Evolutionary conservation across 345 rosid genomes (phyloP).

Genomic region (Camelina neglecta): DNA sequence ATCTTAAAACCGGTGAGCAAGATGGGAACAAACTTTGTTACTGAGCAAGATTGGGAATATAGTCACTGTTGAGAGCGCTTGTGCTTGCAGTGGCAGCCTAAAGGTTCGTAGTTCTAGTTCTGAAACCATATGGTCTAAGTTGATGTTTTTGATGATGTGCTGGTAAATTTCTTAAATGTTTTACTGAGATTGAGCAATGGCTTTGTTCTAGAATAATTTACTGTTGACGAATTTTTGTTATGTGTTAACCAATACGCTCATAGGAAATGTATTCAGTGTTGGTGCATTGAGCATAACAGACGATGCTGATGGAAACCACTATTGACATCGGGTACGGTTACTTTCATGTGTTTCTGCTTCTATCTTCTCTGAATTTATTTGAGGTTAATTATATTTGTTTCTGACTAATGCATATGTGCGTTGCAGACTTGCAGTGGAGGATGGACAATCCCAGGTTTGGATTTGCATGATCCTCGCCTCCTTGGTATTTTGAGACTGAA

Average conservation of each 20-base stretch:
- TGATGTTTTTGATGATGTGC: background rate
- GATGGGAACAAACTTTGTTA: too few species aligned
- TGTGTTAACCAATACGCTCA: conserved; percentile 67
- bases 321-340: conserved; percentile 79
- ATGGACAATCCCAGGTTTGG: conserved; percentile 91
- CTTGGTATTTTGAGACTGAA: conserved; percentile 78
- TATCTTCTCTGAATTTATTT: background rate
- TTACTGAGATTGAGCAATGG: background rate
- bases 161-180: background rate
- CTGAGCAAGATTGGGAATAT: too few species aligned
- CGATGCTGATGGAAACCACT: conserved; percentile 50
- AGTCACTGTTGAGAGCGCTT: conserved; percentile 60
- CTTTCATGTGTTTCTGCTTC: background rate
- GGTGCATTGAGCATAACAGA: conserved; percentile 54
- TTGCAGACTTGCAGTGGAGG: conserved; percentile 61
- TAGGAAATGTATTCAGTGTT: conserved; percentile 88
- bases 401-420: conserved; percentile 14
- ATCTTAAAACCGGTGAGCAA: too few species aligned
- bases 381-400: background rate
- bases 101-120: conserved; percentile 53
- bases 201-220: background rate
- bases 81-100: conserved; percentile 88
- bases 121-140: background rate
- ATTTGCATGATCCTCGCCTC: conserved; percentile 80
- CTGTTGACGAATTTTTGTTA: too few species aligned